Base-by-base conservation (phyloP, 495 filamentous ascomycete species). In the Beverwykella pulmonaria region DNA sequence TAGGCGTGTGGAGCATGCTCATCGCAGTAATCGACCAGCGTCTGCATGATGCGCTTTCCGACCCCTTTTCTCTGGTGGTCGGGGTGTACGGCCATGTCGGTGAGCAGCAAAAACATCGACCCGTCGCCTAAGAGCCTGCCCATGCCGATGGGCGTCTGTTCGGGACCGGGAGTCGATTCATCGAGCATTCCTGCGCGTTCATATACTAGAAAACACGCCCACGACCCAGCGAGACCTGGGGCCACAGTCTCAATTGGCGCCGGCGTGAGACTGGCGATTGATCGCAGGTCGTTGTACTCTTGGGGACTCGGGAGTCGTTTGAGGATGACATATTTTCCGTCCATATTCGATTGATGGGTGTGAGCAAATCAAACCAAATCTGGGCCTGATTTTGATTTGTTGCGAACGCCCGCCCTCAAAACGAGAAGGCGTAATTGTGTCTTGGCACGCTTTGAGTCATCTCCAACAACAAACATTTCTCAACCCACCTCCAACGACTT, bases 41-140 rank as follows among this genome's bases (percentile, higher is more conserved):
- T 63, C 66, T 76, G 79, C 73, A 83, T 68, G 32, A 85, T 74
- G 8, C 73, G 70, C 36, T 81, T 79, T 2, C 78, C 84, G 0
- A 86, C 69, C 5, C 83, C 83, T 46, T 79, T 78, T 27, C 78
- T 74, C 66, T 82, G 82, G 62, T 85, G 80, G 4, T 63, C 75
- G 1, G 82, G 79, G 23, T 80, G 69, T 12, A 83, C 79, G 1
- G 79, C 80, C 73, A 85, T 81, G 71, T 86, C 83, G n/a, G 78
- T 78, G 55, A 85, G 73, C 12, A 80, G 75, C 59, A 82, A 84
- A 60, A 82, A 83, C 76, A 81, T 82, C n/a, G 75, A 80, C 10
- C 82, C 81, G 69, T 86, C 83, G 23, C 81, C 78, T 56, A 83
- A 75, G 4, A 85, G 75, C 22, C 83, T 78, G 59, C 80, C 82